Evolutionary conservation across 2,329 filamentous ascomycete species (phyloP), one percentile per base, ranked within the genome.

Genomic region (Aureobasidium sp.): DNA sequence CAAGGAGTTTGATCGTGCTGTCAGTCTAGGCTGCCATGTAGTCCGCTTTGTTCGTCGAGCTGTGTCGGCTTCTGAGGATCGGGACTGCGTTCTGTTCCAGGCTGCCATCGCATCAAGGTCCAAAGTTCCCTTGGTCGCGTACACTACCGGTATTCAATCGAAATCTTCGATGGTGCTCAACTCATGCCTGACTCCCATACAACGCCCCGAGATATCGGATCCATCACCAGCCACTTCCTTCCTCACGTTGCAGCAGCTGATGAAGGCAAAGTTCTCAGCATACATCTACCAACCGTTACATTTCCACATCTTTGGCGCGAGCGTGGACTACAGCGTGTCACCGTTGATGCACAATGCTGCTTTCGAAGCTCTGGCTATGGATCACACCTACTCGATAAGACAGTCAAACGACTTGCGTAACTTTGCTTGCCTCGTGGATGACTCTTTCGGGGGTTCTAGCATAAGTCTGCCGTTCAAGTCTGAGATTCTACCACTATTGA

Each of bases 291-390:
- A 90, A 44, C 80, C 85, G 0, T 84, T 91, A 79, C 84, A 86
- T 55, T 84, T 89, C 61, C 89, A 88, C 67, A 86, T 91, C 37
- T 83, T 91, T 56, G 89, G 89, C n/a, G 85, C 83, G 61, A 86
- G 86, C 61, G 84, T 89, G 11, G 83, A 81, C 55, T 89, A 89
- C 75, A 90, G 86, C 70, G 72, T 91, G 62, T 91, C 88, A 0
- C 88, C 89, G 1, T 85, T 86, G 7, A 91, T 91, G 87, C 88
- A 92, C 71, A 89, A 86, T 61, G 80, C 86, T 6, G 88, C 88
- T 0, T 84, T 89, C 63, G 77, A 80, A 58, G 82, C 81, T 27
- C 84, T 84, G 66, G 88, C 88, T 0, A 84, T 91, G 70, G 85
- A 84, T 0, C 88, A 91, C 67, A 73, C 79, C 6, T 91, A 90